These are phyloP conservation scores for Cyclotella cryptica DNA, from an alignment of 108 stramenopile species.

Conservation along the genomic window DNA sequence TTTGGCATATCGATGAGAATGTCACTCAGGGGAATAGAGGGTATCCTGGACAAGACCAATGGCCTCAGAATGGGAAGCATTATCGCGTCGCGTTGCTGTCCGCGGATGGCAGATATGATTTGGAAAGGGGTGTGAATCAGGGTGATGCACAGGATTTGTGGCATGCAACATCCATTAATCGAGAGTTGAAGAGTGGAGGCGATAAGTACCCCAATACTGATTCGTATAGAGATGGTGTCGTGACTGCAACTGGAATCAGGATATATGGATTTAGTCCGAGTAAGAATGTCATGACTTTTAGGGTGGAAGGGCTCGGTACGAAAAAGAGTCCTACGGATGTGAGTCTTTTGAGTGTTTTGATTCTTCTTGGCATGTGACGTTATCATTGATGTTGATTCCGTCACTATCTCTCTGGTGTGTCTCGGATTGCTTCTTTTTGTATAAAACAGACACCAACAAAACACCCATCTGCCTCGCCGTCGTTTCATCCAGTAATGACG, in stretches of 20 bases:
- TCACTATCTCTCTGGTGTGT: neutral
- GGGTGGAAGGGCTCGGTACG: conserved; percentile 23
- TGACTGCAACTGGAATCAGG: conserved; percentile 46
- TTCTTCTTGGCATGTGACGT: neutral
- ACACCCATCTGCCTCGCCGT: neutral
- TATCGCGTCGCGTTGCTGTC: conserved; percentile 72
- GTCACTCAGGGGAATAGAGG: conserved; percentile 43
- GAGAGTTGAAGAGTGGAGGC: conserved; percentile 28
- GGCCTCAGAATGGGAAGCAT: conserved; percentile 75
- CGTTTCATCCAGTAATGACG: neutral
- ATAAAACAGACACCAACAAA: conserved; percentile 4
- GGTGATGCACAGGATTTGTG: conserved; percentile 63
- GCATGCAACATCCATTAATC: conserved; percentile 41
- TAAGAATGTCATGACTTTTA: conserved; percentile 40
- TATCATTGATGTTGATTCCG: neutral
- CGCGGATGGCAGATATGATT: conserved; percentile 78
- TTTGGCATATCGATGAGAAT: conserved; percentile 70
- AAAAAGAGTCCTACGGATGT: neutral
- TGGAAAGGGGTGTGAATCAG: conserved; percentile 63
- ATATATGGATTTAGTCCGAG: conserved; percentile 44
- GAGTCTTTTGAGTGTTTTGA: neutral
- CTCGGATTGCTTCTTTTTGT: neutral
- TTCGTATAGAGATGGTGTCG: conserved; percentile 57
- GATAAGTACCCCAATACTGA: conserved; percentile 68
- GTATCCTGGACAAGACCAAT: conserved; percentile 54